Evolutionary conservation across 2,329 filamentous ascomycete species (phyloP).

Genomic region (Colletotrichum truncatum): DNA sequence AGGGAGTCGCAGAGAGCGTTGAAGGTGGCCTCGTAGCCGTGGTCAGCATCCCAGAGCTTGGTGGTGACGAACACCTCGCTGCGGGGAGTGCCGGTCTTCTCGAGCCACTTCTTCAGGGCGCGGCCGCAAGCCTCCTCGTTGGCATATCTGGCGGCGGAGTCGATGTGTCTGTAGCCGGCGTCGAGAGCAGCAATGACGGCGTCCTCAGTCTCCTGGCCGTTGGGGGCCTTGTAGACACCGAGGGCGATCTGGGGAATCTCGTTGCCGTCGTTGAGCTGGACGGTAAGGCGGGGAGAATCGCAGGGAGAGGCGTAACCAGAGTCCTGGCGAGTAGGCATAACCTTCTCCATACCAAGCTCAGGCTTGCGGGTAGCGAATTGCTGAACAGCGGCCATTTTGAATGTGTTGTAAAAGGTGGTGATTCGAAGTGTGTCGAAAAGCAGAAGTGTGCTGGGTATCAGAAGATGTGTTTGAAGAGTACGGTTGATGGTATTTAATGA

Average conservation of each 20-base stretch:
- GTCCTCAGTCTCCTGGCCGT: conserved; percentile 47
- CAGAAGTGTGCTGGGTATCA: neutral
- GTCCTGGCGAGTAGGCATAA: conserved; percentile 28
- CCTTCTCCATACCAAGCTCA: conserved; percentile 29
- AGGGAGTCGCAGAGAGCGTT: conserved; percentile 54
- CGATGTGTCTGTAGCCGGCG: conserved; percentile 63
- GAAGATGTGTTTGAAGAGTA: neutral
- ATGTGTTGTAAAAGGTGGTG: neutral
- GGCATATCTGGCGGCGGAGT: conserved; percentile 49
- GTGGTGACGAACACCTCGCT: conserved; percentile 46
- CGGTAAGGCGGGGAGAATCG: conserved; percentile 32
- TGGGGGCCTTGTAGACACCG: conserved; percentile 67
- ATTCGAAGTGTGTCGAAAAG: neutral
- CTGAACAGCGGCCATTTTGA: conserved; percentile 26
- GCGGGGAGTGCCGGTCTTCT: conserved; percentile 41
- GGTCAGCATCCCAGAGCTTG: conserved; percentile 49
- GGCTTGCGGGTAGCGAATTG: conserved; percentile 28
- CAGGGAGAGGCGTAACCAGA: conserved; percentile 29
- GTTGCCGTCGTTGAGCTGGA: conserved; percentile 46
- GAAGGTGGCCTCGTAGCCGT: conserved; percentile 35
- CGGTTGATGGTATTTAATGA: neutral
- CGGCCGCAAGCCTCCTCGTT: conserved; percentile 64
- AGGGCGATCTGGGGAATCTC: conserved; percentile 52
- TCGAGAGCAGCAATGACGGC: conserved; percentile 49
- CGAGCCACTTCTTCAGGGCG: conserved; percentile 34